Evolutionary conservation across 371 early-diverging fungal species (phyloP).

Genomic region (Capniomyces stellatus): DNA sequence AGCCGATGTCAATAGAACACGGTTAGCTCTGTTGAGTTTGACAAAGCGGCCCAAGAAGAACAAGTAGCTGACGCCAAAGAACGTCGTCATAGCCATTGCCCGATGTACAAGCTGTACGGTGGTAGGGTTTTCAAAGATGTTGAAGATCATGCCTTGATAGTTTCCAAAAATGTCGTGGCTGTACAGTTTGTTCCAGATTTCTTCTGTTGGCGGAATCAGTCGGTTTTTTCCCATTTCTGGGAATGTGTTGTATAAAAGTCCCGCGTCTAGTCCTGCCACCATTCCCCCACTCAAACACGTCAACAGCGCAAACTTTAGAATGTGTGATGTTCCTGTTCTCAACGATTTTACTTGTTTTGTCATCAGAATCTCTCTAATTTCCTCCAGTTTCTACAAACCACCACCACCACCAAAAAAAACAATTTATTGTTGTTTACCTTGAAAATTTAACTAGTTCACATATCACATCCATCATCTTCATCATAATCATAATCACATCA

Average conservation of each 20-base stretch:
- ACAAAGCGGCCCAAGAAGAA: slow-evolving; percentile 52
- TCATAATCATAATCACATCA: no score
- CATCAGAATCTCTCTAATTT: background rate
- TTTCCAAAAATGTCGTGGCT: slow-evolving; percentile 24
- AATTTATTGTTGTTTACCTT: background rate
- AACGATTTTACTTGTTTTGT: slow-evolving; percentile 6
- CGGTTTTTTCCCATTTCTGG: slow-evolving; percentile 66
- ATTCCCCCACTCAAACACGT: slow-evolving; percentile 85
- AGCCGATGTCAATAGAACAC: slow-evolving; percentile 48
- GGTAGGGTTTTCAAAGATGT: slow-evolving; percentile 81
- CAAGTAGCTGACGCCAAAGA: slow-evolving; percentile 43
- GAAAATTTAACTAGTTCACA: no score
- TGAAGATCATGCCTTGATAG: slow-evolving; percentile 40
- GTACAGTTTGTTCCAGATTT: slow-evolving; percentile 45
- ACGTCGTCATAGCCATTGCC: slow-evolving; percentile 66
- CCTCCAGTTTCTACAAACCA: background rate
- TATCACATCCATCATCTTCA: no score
- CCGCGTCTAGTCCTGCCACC: slow-evolving; percentile 94
- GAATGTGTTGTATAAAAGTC: slow-evolving; percentile 81
- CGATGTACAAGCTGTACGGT: slow-evolving; percentile 93
- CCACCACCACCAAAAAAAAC: background rate
- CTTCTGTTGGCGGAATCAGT: slow-evolving; percentile 43
- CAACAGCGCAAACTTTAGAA: slow-evolving; percentile 48
- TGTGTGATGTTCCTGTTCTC: slow-evolving; percentile 37
- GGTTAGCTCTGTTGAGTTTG: slow-evolving; percentile 45